Percentiles rank a stretch among this genome's conserved stretches.
These are phyloP conservation scores for Aspergillus egyptiacus DNA, from an alignment of 495 filamentous ascomycete species.

Conservation along the genomic window DNA sequence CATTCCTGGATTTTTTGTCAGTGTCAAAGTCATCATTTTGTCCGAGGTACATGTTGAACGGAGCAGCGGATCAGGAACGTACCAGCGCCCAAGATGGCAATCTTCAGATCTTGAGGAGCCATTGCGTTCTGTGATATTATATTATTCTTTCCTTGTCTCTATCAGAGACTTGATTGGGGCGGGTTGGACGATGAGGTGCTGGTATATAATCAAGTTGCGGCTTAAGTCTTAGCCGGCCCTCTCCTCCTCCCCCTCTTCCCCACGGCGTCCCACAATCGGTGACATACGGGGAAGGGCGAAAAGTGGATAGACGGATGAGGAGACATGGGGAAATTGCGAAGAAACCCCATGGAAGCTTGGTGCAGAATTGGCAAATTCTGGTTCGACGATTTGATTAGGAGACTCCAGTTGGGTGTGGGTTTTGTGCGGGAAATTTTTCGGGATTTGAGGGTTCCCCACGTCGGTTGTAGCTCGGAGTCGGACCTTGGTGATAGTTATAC, in stretches of 20 bases:
- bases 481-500: too few relatives aligned
- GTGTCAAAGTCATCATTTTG: background rate
- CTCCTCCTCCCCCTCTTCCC: conserved; percentile 10
- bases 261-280: conserved; percentile 18
- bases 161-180: background rate
- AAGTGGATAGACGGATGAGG: background rate
- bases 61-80: background rate
- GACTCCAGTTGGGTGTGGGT: background rate
- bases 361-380: background rate
- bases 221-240: conserved; percentile 13
- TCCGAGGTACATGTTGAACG: background rate
- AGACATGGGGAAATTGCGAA: background rate
- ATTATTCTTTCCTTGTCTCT: background rate
- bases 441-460: conserved; percentile 2
- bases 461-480: too few relatives aligned
- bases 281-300: background rate
- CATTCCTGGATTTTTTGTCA: conserved; percentile 51
- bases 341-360: too few relatives aligned
- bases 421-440: background rate
- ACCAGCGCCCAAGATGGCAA: conserved; percentile 42
- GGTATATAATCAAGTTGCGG: conserved; percentile 8
- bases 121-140: conserved; percentile 21
- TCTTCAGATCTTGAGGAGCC: conserved; percentile 35
- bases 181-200: background rate
- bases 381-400: background rate